A percentile compares a stretch with the other conserved stretches of the same genome.
Evolutionary conservation across 2,329 filamentous ascomycete genomes (phyloP).

Genomic region (Monosporascus cannonballus): DNA sequence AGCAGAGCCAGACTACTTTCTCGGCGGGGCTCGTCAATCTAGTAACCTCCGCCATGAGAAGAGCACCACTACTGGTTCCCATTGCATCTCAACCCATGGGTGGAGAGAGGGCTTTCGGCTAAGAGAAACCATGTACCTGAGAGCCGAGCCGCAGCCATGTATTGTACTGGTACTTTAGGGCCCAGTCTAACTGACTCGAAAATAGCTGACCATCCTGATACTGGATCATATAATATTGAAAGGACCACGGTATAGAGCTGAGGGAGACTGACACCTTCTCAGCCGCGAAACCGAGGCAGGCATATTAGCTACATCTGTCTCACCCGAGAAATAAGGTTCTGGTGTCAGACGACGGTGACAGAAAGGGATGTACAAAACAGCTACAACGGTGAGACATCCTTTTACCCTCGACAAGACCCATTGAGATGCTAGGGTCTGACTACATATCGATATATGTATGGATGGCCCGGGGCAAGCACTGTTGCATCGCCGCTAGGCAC

Average conservation of each 20-base stretch:
- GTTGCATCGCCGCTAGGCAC: slow-evolving; percentile 25
- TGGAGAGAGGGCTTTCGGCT: not conserved
- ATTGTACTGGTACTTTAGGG: not conserved
- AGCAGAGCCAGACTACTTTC: not conserved
- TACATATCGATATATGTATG: slow-evolving; percentile 18
- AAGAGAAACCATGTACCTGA: not conserved
- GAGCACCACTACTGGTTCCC: not conserved
- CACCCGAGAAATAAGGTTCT: too few relatives aligned
- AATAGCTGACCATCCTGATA: too few relatives aligned
- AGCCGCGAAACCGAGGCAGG: too few relatives aligned
- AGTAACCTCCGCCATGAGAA: not conserved
- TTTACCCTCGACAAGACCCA: slow-evolving; percentile 10
- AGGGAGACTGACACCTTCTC: too few relatives aligned
- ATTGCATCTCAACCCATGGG: not conserved
- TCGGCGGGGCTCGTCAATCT: too few relatives aligned
- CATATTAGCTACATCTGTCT: too few relatives aligned
- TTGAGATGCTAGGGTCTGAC: slow-evolving; percentile 15
- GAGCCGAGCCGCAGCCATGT: not conserved
- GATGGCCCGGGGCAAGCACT: slow-evolving; percentile 6
- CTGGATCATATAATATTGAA: too few relatives aligned
- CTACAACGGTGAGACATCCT: slow-evolving; percentile 1
- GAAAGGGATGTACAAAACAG: not conserved
- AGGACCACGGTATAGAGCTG: too few relatives aligned
- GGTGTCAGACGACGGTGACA: not conserved
- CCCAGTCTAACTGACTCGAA: too few relatives aligned